phyloP scores from a whole-genome alignment of 768 basidiomycete species.

The Daedaleopsis sinensis region DNA sequence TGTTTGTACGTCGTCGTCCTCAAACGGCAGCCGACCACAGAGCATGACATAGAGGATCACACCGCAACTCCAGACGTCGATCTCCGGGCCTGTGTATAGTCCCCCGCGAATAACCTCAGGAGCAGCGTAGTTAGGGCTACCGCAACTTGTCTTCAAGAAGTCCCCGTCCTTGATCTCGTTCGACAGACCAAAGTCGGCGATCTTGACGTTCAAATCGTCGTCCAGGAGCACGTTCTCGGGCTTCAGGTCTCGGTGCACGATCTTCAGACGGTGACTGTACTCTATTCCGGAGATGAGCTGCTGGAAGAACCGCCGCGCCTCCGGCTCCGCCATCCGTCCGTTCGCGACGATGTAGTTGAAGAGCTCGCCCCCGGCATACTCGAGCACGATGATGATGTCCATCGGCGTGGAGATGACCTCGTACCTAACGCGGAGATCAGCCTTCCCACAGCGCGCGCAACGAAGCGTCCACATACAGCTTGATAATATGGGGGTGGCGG shows the following conservation, averaged over 20 bases:
- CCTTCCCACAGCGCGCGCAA: constrained; percentile 4
- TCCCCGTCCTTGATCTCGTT: constrained; percentile 97
- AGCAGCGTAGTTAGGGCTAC: constrained; percentile 98
- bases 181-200: constrained; percentile 97
- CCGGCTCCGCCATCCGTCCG: constrained; percentile 86
- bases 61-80: constrained; percentile 98
- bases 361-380: constrained; percentile 94
- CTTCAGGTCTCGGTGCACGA: constrained; percentile 97
- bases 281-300: constrained; percentile 98
- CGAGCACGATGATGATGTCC: constrained; percentile 98
- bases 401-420: constrained; percentile 91
- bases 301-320: constrained; percentile 94
- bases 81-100: constrained; percentile 95
- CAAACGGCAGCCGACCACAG: constrained; percentile 93
- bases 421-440: constrained; percentile 49
- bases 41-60: constrained; percentile 99
- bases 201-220: constrained; percentile 89
- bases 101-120: constrained; percentile 97
- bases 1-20: constrained; percentile 93
- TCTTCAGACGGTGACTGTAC: constrained; percentile 94
- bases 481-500: constrained; percentile 96
- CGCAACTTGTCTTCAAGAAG: constrained; percentile 96
- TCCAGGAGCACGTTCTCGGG: constrained; percentile 94
- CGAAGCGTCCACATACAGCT: constrained; percentile 64
- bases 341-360: constrained; percentile 98